A percentile compares a stretch with the other conserved stretches of the same genome.
Evolutionary conservation across 1,139 yeast species (phyloP).

Genomic region (Yamadazyma jaroonii): DNA sequence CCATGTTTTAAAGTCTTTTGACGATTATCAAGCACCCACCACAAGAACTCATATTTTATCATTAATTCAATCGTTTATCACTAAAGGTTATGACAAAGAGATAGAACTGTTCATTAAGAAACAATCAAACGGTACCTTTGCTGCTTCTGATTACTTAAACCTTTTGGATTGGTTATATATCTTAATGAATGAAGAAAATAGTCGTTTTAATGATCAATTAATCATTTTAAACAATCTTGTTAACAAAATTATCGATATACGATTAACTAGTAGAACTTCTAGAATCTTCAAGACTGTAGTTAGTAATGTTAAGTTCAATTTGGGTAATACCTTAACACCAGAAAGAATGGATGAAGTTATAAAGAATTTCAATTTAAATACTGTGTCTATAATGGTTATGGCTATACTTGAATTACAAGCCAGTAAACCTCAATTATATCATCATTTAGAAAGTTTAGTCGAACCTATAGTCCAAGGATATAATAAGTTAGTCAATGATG

Average conservation of each 20-base stretch:
- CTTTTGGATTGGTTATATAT: constrained; percentile 56
- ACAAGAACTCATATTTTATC: constrained; percentile 42
- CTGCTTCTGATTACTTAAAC: constrained; percentile 54
- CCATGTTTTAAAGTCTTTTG: constrained; percentile 28
- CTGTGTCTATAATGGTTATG: constrained; percentile 40
- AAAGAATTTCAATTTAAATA: constrained; percentile 10
- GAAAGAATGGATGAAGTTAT: constrained; percentile 12
- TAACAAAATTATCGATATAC: constrained; percentile 3
- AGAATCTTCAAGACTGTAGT: constrained; percentile 48
- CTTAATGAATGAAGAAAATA: constrained; percentile 14
- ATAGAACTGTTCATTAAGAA: constrained; percentile 36
- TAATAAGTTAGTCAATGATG: constrained; percentile 6
- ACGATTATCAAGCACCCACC: constrained; percentile 49
- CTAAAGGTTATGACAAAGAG: constrained; percentile 11
- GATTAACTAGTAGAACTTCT: constrained; percentile 24
- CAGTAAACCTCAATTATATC: constrained; percentile 35
- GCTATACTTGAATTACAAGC: constrained; percentile 39
- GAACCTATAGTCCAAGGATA: constrained; percentile 15
- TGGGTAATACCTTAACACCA: constrained; percentile 18
- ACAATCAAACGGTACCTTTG: constrained; percentile 15
- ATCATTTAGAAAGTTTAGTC: constrained; percentile 18
- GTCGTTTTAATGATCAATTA: constrained; percentile 4
- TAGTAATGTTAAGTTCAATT: constrained; percentile 31
- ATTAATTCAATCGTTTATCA: constrained; percentile 21
- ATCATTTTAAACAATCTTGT: constrained; percentile 4